Evolutionary conservation across 768 basidiomycete genomes (phyloP), one percentile per base, ranked within the genome.

Genomic region (Agaricus subrufescens): DNA sequence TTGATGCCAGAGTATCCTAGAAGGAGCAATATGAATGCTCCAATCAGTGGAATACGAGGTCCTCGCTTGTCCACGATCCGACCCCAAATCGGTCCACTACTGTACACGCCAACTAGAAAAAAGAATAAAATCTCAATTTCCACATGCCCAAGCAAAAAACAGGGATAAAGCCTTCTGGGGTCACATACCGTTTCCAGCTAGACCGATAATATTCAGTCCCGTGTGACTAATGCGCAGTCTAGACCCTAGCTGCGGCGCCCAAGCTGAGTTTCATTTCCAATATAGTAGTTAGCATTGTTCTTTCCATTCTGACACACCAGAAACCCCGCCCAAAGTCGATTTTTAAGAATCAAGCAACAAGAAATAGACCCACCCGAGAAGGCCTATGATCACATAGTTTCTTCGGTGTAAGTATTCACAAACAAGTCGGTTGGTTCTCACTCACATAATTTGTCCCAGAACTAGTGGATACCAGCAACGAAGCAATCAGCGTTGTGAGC

Each of bases 201-300:
- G 73, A 14, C 83, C 92, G 15, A 95, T 80, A 37, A 94, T 67
- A 62, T 96, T 95, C 37, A 92, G 74, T 56, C 89, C 83, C 0
- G 93, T 95, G 53, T 94, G 89, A 3, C 82, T 80, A 50, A 95
- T 81, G 46, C 78, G 74, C 15, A 96, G 79, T 40, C 84, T 81
- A n/a, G 84, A 71, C 1, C 89, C 90, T 4, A 96, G 79, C 66
- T 96, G 93, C 0, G 94, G 93, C 1, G 89, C 84, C 67, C 94
- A 97, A 19, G 91, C 93, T 86, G 52, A 26, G 43, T 48, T 14
- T 38, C 48, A 37, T 42, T 30, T 42, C 14, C 43, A 46, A 46
- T 25, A 38, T 30, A 23, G 19, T 19, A 19, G 39, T 38, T 23
- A 34, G n/a, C 34, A 12, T 25, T 14, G 3, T 27, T 31, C 7